Conservation (phyloP, 495 filamentous ascomycete genomes). For the Podospora conica region DNA sequence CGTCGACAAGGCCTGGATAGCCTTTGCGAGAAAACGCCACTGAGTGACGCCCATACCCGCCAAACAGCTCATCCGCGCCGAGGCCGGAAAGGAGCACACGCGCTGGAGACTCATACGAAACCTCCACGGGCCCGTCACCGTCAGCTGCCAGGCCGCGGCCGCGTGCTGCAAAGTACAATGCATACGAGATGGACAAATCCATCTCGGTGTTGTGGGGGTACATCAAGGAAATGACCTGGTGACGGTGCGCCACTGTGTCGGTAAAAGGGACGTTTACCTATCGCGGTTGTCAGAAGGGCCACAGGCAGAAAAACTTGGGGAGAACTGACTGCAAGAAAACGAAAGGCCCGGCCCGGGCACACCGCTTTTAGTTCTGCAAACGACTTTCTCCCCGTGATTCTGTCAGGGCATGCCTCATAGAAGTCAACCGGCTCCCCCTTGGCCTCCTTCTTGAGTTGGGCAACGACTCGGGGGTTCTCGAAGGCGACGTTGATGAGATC, state of each 20-base stretch:
- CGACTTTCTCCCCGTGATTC: slow-evolving; percentile 74
- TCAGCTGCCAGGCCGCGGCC: slow-evolving; percentile 54
- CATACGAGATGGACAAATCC: slow-evolving; percentile 93
- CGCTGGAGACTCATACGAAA: slow-evolving; percentile 60
- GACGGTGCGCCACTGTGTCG: slow-evolving; percentile 65
- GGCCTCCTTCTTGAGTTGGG: slow-evolving; percentile 21
- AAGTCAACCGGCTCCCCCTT: slow-evolving; percentile 26
- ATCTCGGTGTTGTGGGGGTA: slow-evolving; percentile 95
- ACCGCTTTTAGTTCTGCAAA: slow-evolving; percentile 62
- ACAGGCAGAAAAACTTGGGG: not conserved
- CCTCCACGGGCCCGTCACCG: not conserved
- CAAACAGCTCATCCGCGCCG: slow-evolving; percentile 94
- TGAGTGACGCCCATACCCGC: slow-evolving; percentile 81
- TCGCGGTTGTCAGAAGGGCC: slow-evolving; percentile 3
- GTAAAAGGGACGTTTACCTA: slow-evolving; percentile 80
- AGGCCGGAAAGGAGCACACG: slow-evolving; percentile 87
- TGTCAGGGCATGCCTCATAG: slow-evolving; percentile 85
- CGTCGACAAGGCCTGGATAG: slow-evolving; percentile 65
- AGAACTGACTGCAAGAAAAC: slow-evolving; percentile 61
- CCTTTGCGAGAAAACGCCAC: slow-evolving; percentile 63
- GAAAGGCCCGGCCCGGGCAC: slow-evolving; percentile 71
- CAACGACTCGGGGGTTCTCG: slow-evolving; percentile 76
- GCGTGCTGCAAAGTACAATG: slow-evolving; percentile 87
- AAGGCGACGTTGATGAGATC: slow-evolving; percentile 96
- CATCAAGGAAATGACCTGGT: slow-evolving; percentile 66